These are phyloP conservation scores for Sinapis alba DNA, from an alignment of 441 rosid species.

Conservation along the genomic window DNA sequence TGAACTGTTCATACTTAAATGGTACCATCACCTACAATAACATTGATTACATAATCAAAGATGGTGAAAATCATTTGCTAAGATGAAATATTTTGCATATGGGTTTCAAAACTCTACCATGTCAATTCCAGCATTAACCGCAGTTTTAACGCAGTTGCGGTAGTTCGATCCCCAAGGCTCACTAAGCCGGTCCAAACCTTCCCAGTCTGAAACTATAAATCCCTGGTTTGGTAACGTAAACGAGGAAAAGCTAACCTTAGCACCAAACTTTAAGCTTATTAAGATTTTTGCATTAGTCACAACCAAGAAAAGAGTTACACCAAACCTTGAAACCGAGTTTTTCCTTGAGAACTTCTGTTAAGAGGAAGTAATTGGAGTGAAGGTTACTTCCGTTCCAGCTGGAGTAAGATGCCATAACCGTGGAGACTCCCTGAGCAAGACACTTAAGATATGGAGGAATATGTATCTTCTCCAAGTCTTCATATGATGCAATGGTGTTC, in stretches of 20 bases:
- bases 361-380: conserved; percentile 64
- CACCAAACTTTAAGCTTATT: background rate
- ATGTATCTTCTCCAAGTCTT: conserved; percentile 75
- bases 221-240: conserved; percentile 73
- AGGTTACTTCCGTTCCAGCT: conserved; percentile 80
- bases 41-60: background rate
- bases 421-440: conserved; percentile 76
- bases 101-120: conserved; percentile 54
- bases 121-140: conserved; percentile 91
- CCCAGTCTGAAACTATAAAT: conserved; percentile 86
- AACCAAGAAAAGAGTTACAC: background rate
- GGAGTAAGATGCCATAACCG: conserved; percentile 89
- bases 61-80: conserved; percentile 8
- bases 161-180: conserved; percentile 71
- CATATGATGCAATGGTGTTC: conserved; percentile 59
- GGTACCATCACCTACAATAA: conserved; percentile 82
- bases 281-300: background rate
- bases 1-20: conserved; percentile 49
- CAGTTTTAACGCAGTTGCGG: conserved; percentile 53
- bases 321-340: conserved; percentile 80
- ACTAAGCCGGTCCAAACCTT: conserved; percentile 71
- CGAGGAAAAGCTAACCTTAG: conserved; percentile 4
- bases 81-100: background rate
- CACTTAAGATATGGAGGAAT: conserved; percentile 81
- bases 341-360: conserved; percentile 74